Evolutionary conservation across 1,139 yeast genomes (phyloP).

Genomic region (Suhomyces panamericanus): DNA sequence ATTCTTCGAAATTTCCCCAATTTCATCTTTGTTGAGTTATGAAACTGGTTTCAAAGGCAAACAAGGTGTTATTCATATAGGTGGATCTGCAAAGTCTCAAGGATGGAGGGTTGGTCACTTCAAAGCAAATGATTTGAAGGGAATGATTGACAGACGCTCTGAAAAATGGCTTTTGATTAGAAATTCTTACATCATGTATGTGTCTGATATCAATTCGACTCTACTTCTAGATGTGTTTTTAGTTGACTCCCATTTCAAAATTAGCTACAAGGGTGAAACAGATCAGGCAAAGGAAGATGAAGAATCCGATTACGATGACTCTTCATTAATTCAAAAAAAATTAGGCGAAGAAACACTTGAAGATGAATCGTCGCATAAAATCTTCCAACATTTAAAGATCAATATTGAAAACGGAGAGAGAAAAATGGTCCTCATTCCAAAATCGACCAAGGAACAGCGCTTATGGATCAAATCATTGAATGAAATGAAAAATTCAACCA

Average conservation of each 20-base stretch:
- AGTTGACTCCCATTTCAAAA: slow-evolving; percentile 69
- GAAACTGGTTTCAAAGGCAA: slow-evolving; percentile 84
- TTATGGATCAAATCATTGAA: slow-evolving; percentile 77
- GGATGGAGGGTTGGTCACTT: slow-evolving; percentile 97
- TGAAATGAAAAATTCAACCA: slow-evolving; percentile 64
- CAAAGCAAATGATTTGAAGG: slow-evolving; percentile 72
- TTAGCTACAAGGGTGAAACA: slow-evolving; percentile 49
- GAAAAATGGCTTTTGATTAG: slow-evolving; percentile 91
- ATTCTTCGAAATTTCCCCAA: slow-evolving; percentile 86
- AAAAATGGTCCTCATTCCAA: slow-evolving; percentile 70
- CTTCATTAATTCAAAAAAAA: slow-evolving; percentile 30
- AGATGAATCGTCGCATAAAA: slow-evolving; percentile 21
- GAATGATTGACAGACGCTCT: slow-evolving; percentile 86
- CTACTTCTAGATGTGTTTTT: slow-evolving; percentile 88
- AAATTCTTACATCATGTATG: slow-evolving; percentile 81
- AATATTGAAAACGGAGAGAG: slow-evolving; percentile 81
- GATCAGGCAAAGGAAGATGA: slow-evolving; percentile 33
- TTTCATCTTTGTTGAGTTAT: slow-evolving; percentile 78
- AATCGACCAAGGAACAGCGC: slow-evolving; percentile 66
- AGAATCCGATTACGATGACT: slow-evolving; percentile 50
- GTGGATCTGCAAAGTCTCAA: slow-evolving; percentile 80
- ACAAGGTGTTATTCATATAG: slow-evolving; percentile 79
- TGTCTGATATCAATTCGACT: slow-evolving; percentile 81
- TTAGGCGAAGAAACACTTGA: slow-evolving; percentile 25
- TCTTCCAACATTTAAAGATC: slow-evolving; percentile 51